Evolutionary conservation across 306 rosid genomes (phyloP), one percentile per base, ranked within the genome.

Genomic region (Abrus pulchellus): DNA sequence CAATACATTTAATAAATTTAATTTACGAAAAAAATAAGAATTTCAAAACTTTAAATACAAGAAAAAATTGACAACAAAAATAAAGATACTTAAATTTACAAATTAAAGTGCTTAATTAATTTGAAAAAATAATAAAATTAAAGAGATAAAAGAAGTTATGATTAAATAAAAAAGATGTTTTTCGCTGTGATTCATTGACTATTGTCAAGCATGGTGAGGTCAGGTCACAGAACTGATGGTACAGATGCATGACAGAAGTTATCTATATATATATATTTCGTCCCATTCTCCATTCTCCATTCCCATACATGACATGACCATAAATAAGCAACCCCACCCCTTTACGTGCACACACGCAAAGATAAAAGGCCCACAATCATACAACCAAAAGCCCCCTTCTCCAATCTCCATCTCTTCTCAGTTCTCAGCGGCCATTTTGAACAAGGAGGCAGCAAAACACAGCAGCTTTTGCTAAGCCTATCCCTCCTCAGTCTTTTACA

Each of bases 301-400:
- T 10, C 1, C 7, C 40, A 53, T 11, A 8, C 28, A 53, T 75
- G 77, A 6, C 30, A 78, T 54, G 50, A 9, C 27, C 55, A 57
- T 73, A 34, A 34, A 74, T 13, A 73, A 49, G 60, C 14, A 69
- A 65, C 74, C 45, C 59, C 77, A 52, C 79, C 53, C 60, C 36
- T 80, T 81, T 71, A 57, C 87, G 84, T 77, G 83, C 92, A 72
- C 87, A 50, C 88, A 90, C 85, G 88, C 94, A 83, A 85, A 85
- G 90, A 90, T 89, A 89, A 90, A 90, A 85, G 88, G 86, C 77
- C 86, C 36, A 62, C 78, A 80, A 83, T 88, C 88, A 87, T 84
- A 83, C 86, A 77, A 1, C 83, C 61, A 82, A 87, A 90, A 90
- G 87, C 83, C 85, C 76, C 85, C 87, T 80, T 61, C 88, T 53